Evolutionary conservation across 495 filamentous ascomycete genomes (phyloP).

Genomic region (Podospora appendiculata): DNA sequence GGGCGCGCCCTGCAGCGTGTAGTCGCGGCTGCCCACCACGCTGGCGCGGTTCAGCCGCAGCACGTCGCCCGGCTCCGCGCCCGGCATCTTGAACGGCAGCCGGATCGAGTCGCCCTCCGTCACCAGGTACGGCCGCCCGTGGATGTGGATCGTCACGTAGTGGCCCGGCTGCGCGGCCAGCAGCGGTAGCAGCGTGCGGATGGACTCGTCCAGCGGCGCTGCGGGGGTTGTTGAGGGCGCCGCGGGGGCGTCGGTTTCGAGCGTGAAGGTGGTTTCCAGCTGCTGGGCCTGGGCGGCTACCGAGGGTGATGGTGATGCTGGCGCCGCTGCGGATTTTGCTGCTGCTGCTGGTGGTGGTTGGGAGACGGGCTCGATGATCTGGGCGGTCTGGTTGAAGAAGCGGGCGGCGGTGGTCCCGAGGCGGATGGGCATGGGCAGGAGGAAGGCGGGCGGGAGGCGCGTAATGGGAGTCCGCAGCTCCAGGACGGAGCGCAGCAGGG

Average conservation of each 20-base stretch:
- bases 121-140: slow-evolving; percentile 83
- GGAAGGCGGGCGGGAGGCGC: slow-evolving; percentile 23
- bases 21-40: slow-evolving; percentile 77
- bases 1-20: slow-evolving; percentile 71
- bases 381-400: slow-evolving; percentile 22
- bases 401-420: slow-evolving; percentile 11
- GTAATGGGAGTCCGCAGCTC: slow-evolving; percentile 33
- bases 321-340: slow-evolving; percentile 2
- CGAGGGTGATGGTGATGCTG: slow-evolving; percentile 15
- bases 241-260: slow-evolving; percentile 33
- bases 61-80: slow-evolving; percentile 71
- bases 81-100: slow-evolving; percentile 91
- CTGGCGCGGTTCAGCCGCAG: slow-evolving; percentile 79
- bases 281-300: slow-evolving; percentile 24
- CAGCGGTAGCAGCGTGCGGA: slow-evolving; percentile 65
- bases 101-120: slow-evolving; percentile 77
- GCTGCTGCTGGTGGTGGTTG: slow-evolving; percentile 11
- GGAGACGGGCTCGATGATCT: slow-evolving; percentile 19
- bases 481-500: slow-evolving; percentile 39
- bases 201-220: slow-evolving; percentile 40
- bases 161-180: slow-evolving; percentile 70
- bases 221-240: slow-evolving; percentile 48
- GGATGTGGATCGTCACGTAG: slow-evolving; percentile 83
- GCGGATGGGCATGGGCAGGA: slow-evolving; percentile 25
- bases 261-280: slow-evolving; percentile 12